Evolutionary conservation across 2,329 filamentous ascomycete species (phyloP).

Genomic region (Zarea fungicola): DNA sequence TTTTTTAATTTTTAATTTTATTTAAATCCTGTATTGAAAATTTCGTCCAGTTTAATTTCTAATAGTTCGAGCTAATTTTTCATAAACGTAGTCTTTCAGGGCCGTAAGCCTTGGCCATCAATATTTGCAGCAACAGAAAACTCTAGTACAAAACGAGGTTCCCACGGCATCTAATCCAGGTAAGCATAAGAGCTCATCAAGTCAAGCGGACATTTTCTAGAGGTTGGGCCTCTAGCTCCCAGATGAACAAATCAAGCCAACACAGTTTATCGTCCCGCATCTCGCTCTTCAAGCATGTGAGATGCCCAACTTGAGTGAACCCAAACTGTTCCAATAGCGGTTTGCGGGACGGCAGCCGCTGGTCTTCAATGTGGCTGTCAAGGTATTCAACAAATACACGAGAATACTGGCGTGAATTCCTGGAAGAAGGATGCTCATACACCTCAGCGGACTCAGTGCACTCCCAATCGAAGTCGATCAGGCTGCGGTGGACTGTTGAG

Average conservation of each 20-base stretch:
- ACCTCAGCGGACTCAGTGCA: slow-evolving; percentile 26
- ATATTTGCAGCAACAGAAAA: no score
- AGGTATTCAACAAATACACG: slow-evolving; percentile 27
- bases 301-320: slow-evolving; percentile 20
- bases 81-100: neutral
- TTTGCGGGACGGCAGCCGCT: slow-evolving; percentile 15
- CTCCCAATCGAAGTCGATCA: slow-evolving; percentile 32
- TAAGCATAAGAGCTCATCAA: neutral
- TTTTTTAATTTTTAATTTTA: neutral
- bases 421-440: slow-evolving; percentile 26
- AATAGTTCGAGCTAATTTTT: neutral
- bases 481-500: slow-evolving; percentile 27
- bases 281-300: slow-evolving; percentile 1
- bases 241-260: slow-evolving; percentile 3
- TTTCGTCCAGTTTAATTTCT: neutral
- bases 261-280: neutral
- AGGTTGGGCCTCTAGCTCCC: slow-evolving; percentile 7
- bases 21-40: neutral
- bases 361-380: slow-evolving; percentile 14
- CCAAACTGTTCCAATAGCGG: slow-evolving; percentile 26
- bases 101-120: neutral
- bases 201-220: neutral
- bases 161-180: neutral
- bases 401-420: slow-evolving; percentile 29
- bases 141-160: no score